Evolutionary conservation across 1,284 basidiomycete genomes (phyloP).

Genomic region (Tremellales sp.): DNA sequence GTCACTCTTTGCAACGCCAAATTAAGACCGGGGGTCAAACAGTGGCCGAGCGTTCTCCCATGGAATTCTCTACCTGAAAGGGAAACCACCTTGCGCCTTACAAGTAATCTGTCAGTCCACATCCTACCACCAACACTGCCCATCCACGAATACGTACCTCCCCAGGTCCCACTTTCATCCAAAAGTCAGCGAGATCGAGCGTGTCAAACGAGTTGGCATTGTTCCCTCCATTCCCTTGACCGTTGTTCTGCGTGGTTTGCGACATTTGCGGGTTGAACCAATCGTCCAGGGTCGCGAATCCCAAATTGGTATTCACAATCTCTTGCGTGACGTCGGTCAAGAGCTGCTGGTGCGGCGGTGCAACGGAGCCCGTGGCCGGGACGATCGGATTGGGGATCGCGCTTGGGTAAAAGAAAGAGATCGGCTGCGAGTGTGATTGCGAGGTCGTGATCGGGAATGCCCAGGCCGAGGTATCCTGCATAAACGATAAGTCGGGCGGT

Average conservation of each 20-base stretch:
- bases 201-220: conserved; percentile 15
- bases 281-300: conserved; percentile 39
- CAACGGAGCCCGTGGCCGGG: conserved; percentile 10
- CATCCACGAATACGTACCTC: conserved; percentile 20
- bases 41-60: too few species aligned
- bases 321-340: conserved; percentile 25
- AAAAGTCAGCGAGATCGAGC: conserved; percentile 36
- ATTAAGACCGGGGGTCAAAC: too few species aligned
- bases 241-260: conserved; percentile 11
- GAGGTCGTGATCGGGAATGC: conserved; percentile 6
- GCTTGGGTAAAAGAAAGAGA: conserved; percentile 8
- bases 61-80: conserved; percentile 31
- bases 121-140: neutral
- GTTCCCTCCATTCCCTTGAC: conserved; percentile 2
- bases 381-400: conserved; percentile 19
- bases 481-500: neutral
- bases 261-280: too few species aligned
- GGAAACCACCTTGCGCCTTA: conserved; percentile 40
- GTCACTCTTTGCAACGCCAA: too few species aligned
- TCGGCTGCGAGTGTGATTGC: neutral
- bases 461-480: conserved; percentile 4
- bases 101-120: neutral
- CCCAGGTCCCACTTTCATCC: conserved; percentile 39
- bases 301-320: conserved; percentile 22
- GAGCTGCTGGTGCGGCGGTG: conserved; percentile 33